A percentile compares a stretch with the other conserved stretches of the same genome.
phyloP scores from a whole-genome alignment of 2,329 filamentous ascomycete genomes.

The Sporothrix brasiliensis region DNA sequence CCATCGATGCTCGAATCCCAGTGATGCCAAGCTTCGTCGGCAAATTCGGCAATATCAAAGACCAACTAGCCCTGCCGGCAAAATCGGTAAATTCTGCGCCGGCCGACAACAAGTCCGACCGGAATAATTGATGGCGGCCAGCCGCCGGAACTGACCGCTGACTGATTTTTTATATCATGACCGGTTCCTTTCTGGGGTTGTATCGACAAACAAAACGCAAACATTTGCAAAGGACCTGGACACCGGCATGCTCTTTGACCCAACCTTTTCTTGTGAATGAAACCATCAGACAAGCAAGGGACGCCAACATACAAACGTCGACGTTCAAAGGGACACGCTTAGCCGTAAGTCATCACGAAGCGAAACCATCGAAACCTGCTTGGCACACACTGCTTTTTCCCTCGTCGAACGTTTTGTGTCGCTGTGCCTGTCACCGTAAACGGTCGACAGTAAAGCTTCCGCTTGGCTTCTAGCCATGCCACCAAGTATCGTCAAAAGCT shows the following conservation, averaged over 20 bases:
- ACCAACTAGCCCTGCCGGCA: neutral
- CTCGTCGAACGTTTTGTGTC: no score
- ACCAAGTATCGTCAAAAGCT: no score
- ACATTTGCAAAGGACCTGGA: no score
- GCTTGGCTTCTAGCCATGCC: neutral
- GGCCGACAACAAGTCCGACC: neutral
- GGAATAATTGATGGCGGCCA: neutral
- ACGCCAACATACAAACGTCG: no score
- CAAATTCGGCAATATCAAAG: constrained; percentile 2
- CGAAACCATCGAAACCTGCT: no score
- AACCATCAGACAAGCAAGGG: no score
- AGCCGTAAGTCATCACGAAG: no score
- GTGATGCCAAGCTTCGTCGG: constrained; percentile 1
- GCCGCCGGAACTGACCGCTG: neutral
- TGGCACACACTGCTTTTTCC: no score
- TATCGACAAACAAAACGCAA: neutral
- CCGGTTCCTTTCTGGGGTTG: neutral
- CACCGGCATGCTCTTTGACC: no score
- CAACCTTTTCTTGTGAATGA: no score
- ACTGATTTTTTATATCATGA: neutral
- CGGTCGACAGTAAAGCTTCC: neutral
- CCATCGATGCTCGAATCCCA: neutral
- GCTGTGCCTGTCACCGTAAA: no score
- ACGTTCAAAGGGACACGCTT: no score
- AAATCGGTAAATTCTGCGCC: constrained; percentile 7